Base-by-base conservation (phyloP, 1,284 basidiomycete species). In the Cryptococcus sp. region DNA sequence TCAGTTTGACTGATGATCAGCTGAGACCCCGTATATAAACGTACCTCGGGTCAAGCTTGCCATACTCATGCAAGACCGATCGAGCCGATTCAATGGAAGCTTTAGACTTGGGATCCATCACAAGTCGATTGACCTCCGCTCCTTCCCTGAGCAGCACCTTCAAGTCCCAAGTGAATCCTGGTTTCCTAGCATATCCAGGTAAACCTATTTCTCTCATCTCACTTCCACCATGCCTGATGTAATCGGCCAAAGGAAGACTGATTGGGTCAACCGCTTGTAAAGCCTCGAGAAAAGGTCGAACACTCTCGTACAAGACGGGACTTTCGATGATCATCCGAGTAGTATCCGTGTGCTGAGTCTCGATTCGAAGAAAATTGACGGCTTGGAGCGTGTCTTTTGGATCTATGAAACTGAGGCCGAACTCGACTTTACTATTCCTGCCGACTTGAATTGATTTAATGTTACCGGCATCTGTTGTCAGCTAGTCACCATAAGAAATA, bases 211-310 rank as follows among this genome's bases (percentile, higher is more conserved):
- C 67, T 65, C 2, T 67, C 59, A 1, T 52, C 46, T 28, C 80
- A 61, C 48, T 66, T 67, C n/a, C 61, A 62, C 2, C 51, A 53
- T 78, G 78, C 0, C 74, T 74, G 13, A 85, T 75, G 59, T 84
- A 83, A 22, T 71, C 69, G 0, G 72, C 60, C 59, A 85, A 83
- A 0, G 83, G 84, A 0, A 85, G 52, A 0, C 68, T 64, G 43
- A 79, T 77, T 0, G 84, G 82, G 42, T 80, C 80, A 0, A 70
- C 66, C 24, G 72, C 70, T 14, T 70, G 48, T 16, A 85, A 72
- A 0, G 80, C 78, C 45, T 83, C 77, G 9, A 86, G 74, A 67
- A 85, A 85, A 0, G 85, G 84, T 2, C 81, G 76, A 31, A 83
- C 78, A 0, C 82, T 72, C 52, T 83, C 83, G 50, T 80, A 84